These are phyloP conservation scores for Talaromyces piceae DNA, from an alignment of 2,329 filamentous ascomycete species.

Conservation along the genomic window DNA sequence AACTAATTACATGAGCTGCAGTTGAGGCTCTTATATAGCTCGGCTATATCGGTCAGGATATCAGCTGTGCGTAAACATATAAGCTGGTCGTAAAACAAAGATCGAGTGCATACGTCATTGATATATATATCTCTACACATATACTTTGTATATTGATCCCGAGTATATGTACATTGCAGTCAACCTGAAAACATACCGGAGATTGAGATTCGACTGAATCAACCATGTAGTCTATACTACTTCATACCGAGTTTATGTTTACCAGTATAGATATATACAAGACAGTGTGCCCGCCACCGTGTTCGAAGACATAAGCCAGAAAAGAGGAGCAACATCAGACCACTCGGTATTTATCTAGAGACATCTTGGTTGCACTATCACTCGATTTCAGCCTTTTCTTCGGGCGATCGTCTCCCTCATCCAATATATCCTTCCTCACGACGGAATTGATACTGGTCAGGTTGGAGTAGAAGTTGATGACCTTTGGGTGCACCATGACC, in stretches of 20 bases:
- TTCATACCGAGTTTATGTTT: too few species aligned
- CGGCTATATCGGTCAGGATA: too few species aligned
- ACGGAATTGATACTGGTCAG: constrained; percentile 64
- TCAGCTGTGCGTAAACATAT: too few species aligned
- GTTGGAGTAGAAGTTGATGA: constrained; percentile 77
- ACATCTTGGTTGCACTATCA: constrained; percentile 40
- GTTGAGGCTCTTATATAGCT: too few species aligned
- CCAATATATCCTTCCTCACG: constrained; percentile 22
- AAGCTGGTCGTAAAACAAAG: too few species aligned
- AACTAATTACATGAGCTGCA: too few species aligned
- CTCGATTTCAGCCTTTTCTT: constrained; percentile 17
- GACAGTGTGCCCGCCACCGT: background rate
- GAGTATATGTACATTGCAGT: background rate
- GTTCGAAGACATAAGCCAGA: background rate
- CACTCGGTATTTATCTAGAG: constrained; percentile 21
- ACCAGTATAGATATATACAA: background rate
- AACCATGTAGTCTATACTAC: too few species aligned
- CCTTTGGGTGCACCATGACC: constrained; percentile 87
- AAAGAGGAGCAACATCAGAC: constrained; percentile 4
- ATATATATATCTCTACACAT: too few species aligned
- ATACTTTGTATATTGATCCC: too few species aligned
- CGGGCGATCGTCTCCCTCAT: constrained; percentile 21
- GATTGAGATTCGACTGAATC: too few species aligned
- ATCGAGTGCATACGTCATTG: background rate
- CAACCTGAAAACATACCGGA: too few species aligned